Base-by-base conservation (phyloP, 1,284 basidiomycete genomes). In the Malassezia dermatis region DNA sequence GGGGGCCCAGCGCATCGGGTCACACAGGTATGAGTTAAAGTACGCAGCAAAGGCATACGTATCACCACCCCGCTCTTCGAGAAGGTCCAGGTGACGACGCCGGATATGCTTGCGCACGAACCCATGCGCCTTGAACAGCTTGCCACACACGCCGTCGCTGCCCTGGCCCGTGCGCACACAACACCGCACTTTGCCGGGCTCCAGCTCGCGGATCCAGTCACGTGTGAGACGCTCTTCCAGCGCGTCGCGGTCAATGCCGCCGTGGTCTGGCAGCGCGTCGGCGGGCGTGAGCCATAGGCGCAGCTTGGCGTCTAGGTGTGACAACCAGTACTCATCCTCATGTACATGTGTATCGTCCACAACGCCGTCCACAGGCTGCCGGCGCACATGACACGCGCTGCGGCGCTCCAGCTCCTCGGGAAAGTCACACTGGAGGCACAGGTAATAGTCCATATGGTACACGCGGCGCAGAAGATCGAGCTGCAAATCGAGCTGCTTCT, bases 381-480 rank as follows among this genome's bases (percentile, higher is more conserved):
- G 65, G 10, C 66, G 54, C 23, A 57, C 64, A 40, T 66, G 63
- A 27, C 58, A 58, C 2, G 63, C 59, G 24, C 60, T 60, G 3
- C 65, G 55, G 10, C 70, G 65, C 26, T 63, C 48, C 0, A 73
- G 66, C 50, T 73, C 70, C 30, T 73, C 69, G 15, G 63, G 58
- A 44, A 66, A 73, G 45, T 73, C 70, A 51, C 65, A 67, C 4
- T 62, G 47, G 34, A 63, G 56, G 44, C 61, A 60, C n/a, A 64
- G 58, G 56, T 73, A 73, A 53, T 73, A 73, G 58, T 71, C 68
- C 49, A 61, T 65, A 46, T 71, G 60, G 45, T 66, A 73, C 15
- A 70, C 69, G 26, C 56, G 51, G 23, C 70, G 65, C 26, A 73
- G 53, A 30, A 65, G 45, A 42, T 73, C 70, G 17, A 73, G 53